These are phyloP conservation scores for Fusarium secorum DNA, from an alignment of 2,329 filamentous ascomycete species.

Conservation along the genomic window DNA sequence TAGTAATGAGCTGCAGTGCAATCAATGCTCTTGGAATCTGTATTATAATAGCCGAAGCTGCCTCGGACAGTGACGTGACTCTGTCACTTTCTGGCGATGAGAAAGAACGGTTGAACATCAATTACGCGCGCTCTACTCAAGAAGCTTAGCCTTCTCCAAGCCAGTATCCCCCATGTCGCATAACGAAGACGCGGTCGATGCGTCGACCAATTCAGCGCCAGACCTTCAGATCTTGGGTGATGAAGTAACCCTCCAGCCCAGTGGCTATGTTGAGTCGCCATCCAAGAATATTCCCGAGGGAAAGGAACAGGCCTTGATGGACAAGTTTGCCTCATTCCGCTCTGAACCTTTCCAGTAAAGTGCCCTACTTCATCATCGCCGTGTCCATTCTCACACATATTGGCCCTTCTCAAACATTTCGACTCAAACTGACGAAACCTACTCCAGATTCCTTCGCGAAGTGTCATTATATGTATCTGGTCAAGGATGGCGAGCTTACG, in stretches of 20 bases:
- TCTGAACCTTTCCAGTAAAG: constrained; percentile 67
- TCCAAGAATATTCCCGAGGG: constrained; percentile 53
- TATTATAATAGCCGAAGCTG: constrained; percentile 2
- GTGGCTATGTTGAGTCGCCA: constrained; percentile 67
- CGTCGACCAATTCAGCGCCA: constrained; percentile 63
- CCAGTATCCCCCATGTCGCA: constrained; percentile 42
- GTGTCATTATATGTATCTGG: constrained; percentile 93
- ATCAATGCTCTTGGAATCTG: constrained; percentile 17
- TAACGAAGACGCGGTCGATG: constrained; percentile 43
- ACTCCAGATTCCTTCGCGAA: constrained; percentile 83
- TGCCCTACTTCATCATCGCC: constrained; percentile 19
- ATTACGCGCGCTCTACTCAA: constrained; percentile 10
- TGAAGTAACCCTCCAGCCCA: constrained; percentile 76
- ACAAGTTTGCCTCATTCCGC: constrained; percentile 88
- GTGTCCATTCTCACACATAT: neutral
- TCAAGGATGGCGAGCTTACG: constrained; percentile 94
- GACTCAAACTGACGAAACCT: constrained; percentile 14
- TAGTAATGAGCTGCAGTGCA: constrained; percentile 5
- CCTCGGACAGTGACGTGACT: constrained; percentile 14
- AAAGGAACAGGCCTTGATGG: constrained; percentile 75
- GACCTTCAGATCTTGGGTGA: constrained; percentile 80
- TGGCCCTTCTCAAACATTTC: neutral
- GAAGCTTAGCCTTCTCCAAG: neutral
- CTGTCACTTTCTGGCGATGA: constrained; percentile 27
- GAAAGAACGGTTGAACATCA: constrained; percentile 24